Evolutionary conservation across 495 filamentous ascomycete genomes (phyloP).

Genomic region (Glonium stellatum): DNA sequence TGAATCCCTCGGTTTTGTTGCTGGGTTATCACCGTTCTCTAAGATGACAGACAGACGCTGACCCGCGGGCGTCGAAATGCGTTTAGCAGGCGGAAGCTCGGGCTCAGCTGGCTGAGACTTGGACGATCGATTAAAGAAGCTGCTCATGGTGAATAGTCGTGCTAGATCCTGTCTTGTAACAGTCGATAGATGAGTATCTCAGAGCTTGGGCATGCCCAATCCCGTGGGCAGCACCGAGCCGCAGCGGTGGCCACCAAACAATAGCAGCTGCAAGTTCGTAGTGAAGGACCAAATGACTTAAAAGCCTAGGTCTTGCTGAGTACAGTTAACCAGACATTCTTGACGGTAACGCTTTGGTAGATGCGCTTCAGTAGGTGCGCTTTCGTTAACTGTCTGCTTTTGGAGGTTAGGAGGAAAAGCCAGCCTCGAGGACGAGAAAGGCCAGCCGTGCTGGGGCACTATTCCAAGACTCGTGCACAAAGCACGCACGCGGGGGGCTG

Average conservation of each 20-base stretch:
- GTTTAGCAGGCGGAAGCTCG: conserved; percentile 17
- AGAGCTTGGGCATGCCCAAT: conserved; percentile 3
- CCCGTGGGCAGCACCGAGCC: not conserved
- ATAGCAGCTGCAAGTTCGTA: not conserved
- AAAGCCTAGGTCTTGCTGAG: not conserved
- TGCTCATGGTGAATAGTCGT: conserved; percentile 12
- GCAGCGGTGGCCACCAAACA: not conserved
- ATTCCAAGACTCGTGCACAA: not conserved
- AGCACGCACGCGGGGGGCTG: not conserved
- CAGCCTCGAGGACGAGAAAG: too few species aligned
- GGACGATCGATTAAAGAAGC: conserved; percentile 7
- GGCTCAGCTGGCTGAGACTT: conserved; percentile 2
- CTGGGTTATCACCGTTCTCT: conserved; percentile 22
- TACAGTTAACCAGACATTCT: not conserved
- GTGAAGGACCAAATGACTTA: not conserved
- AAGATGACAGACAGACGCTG: conserved; percentile 34
- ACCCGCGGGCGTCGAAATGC: conserved; percentile 31
- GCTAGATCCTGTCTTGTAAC: not conserved
- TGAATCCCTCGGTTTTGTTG: conserved; percentile 12
- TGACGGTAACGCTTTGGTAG: not conserved
- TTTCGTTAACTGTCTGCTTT: not conserved
- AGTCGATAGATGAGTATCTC: not conserved
- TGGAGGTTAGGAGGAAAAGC: not conserved
- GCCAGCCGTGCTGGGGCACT: not conserved
- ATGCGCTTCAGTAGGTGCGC: too few species aligned